Evolutionary conservation across 2,329 filamentous ascomycete genomes (phyloP), one percentile per base, ranked within the genome.

Genomic region (Penicillium sp.): DNA sequence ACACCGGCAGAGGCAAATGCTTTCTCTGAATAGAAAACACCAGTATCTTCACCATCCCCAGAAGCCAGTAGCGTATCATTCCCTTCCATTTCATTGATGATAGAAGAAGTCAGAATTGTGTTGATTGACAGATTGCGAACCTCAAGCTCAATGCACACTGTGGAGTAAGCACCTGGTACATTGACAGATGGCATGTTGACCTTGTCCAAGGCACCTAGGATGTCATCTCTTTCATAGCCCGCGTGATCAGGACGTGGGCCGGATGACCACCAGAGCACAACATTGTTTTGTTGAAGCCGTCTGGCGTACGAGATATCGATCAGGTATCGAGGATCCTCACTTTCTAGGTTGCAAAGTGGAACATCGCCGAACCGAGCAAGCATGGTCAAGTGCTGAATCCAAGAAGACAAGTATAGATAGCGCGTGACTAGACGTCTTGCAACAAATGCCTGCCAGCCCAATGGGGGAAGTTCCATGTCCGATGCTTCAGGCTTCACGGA

Each of bases 281-380:
- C 90, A 55, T 92, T 91, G 69, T 93, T 96, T 62, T 89, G 88
- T 68, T 96, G 91, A 49, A 99, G 78, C 17, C 92, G 84, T 54
- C 95, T 83, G 0, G 94, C 94, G 71, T 97, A 99, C 0, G 93
- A 90, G 53, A 99, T 85, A 69, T 99, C 94, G 64, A 99, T 99
- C 52, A 99, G 78, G 77, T 94, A 97, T 3, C 91, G 86, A 28
- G 94, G 93, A 66, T 99, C 94, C 63, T 97, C 94, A 41, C 88
- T 87, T 72, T 97, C 94, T 31, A 99, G 78, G 66, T 99, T 99
- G 75, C 94, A 97, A 8, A 99, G 80, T 1, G 94, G 94, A 5
- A 99, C 86, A 70, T 97, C 91, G 26, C 94, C 94, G 69, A 97
- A 97, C 59, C 91, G 84, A 45, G 94, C 89, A 52, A 99, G 83